Evolutionary conservation across 306 rosid genomes (phyloP).

Genomic region (Chamaecrista fasciculata): DNA sequence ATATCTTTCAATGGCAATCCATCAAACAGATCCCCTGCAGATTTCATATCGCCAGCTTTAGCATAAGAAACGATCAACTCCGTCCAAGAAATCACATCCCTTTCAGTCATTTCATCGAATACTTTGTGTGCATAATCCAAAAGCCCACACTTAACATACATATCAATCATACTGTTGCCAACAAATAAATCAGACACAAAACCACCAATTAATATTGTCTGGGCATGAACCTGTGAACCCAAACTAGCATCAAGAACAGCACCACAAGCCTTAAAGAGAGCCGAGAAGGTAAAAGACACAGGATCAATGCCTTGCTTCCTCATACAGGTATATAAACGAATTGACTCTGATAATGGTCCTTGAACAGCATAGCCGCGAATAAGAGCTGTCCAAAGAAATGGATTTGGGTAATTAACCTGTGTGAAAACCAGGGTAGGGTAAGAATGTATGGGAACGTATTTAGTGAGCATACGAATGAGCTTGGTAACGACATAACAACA

Average conservation of each 20-base stretch:
- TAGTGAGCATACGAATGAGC: constrained; percentile 58
- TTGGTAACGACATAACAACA: constrained; percentile 66
- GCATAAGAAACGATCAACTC: constrained; percentile 68
- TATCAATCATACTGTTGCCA: constrained; percentile 60
- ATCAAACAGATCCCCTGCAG: constrained; percentile 62
- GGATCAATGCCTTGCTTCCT: constrained; percentile 43
- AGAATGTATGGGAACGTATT: constrained; percentile 42
- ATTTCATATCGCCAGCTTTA: constrained; percentile 54
- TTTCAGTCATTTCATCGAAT: constrained; percentile 73
- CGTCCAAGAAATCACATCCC: constrained; percentile 85
- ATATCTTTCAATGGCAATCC: constrained; percentile 60
- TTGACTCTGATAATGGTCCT: constrained; percentile 47
- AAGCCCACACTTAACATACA: constrained; percentile 68
- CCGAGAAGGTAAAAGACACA: constrained; percentile 72
- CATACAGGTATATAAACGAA: constrained; percentile 52
- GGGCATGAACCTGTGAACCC: constrained; percentile 72
- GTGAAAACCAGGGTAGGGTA: constrained; percentile 63
- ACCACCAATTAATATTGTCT: constrained; percentile 65
- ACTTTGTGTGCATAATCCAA: constrained; percentile 54
- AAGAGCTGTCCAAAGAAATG: constrained; percentile 81
- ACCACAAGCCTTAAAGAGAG: constrained; percentile 62
- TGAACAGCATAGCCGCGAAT: constrained; percentile 61
- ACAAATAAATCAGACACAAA: constrained; percentile 66
- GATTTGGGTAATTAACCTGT: constrained; percentile 59
- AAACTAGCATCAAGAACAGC: constrained; percentile 29